A percentile compares a stretch with the other conserved stretches of the same genome.
Evolutionary conservation across 2,329 filamentous ascomycete genomes (phyloP).

Genomic region (Clonostachys chloroleuca): DNA sequence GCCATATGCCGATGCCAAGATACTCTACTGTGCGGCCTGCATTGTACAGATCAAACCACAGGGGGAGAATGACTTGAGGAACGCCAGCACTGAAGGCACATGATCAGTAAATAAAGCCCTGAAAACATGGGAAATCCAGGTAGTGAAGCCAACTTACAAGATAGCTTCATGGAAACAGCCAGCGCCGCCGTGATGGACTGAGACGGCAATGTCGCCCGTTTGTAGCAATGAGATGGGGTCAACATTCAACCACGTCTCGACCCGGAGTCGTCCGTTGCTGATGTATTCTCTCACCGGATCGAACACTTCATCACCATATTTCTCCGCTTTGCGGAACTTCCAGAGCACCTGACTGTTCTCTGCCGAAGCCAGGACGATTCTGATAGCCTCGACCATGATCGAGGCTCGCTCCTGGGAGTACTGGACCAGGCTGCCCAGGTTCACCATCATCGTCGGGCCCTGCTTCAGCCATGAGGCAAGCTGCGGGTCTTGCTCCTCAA

Average conservation of each 20-base stretch:
- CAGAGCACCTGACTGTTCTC: slow-evolving; percentile 16
- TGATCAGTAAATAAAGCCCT: background rate
- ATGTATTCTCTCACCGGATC: slow-evolving; percentile 4
- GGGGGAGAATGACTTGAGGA: slow-evolving; percentile 36
- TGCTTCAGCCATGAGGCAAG: slow-evolving; percentile 12
- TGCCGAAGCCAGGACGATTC: slow-evolving; percentile 5
- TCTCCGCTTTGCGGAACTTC: slow-evolving; percentile 9
- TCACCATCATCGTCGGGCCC: slow-evolving; percentile 15
- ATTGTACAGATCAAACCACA: slow-evolving; percentile 38
- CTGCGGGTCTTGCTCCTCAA: slow-evolving; percentile 14
- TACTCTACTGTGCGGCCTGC: slow-evolving; percentile 34
- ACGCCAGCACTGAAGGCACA: slow-evolving; percentile 25
- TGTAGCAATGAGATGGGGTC: slow-evolving; percentile 25
- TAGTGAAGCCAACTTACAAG: slow-evolving; percentile 18
- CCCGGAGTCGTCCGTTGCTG: slow-evolving; percentile 9
- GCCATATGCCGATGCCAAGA: slow-evolving; percentile 31
- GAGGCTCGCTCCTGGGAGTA: slow-evolving; percentile 8
- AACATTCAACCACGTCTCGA: slow-evolving; percentile 19
- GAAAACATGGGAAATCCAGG: background rate
- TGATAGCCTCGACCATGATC: slow-evolving; percentile 12
- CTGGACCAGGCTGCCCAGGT: slow-evolving; percentile 12
- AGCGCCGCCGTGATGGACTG: slow-evolving; percentile 32
- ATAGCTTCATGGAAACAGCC: slow-evolving; percentile 38
- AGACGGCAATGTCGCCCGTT: slow-evolving; percentile 23
- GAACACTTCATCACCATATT: slow-evolving; percentile 3